Base-by-base conservation (phyloP, 176 grass and related monocot species). In the Echinochloa phyllopogon region DNA sequence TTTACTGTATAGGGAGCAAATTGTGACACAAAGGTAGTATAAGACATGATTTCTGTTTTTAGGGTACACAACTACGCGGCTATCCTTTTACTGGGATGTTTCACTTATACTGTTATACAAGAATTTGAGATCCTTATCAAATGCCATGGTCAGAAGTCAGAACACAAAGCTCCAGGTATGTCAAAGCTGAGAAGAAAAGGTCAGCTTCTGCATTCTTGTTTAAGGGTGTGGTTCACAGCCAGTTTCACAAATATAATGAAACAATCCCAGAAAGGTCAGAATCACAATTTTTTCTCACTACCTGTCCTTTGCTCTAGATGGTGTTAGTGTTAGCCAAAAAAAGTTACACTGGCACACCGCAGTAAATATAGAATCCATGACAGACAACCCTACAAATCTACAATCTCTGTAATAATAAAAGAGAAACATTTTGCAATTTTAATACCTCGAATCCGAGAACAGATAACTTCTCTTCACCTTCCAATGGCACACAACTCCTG, bases 391-490 rank as follows among this genome's bases (percentile, higher is more conserved):
- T 33, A 76, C 8, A 41, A 1, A 25, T 3, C 25, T 33, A 76
- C 25, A 48, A 80, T 83, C 9, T 75, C 18, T 16, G 53, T 58
- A 88, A 44, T 62, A 66, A n/a, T 29, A 82, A 59, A 48, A 42
- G 25, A 72, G 39, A 83, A 49, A 83, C 16, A 13, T 40, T 66
- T 6, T 16, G 74, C 36, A 6, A 80, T 69, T 84, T 62, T 71
- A 44, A 83, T 99, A 99, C 94, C 97, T 99, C 94, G 61, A 99
- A 99, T 68, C 96, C 91, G 89, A 99, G 78, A 81, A 96, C 11
- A 76, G 94, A 94, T 62, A 99, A 62, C 45, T 92, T 96, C 73
- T 96, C 96, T 89, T 92, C 94, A 75, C 75, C 83, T 11, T 89
- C 89, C 67, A 92, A 78, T 37, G 96, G 94, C 17, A 84, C 73